Conservation (phyloP, 306 rosid species). For the Begonia masoniana region DNA sequence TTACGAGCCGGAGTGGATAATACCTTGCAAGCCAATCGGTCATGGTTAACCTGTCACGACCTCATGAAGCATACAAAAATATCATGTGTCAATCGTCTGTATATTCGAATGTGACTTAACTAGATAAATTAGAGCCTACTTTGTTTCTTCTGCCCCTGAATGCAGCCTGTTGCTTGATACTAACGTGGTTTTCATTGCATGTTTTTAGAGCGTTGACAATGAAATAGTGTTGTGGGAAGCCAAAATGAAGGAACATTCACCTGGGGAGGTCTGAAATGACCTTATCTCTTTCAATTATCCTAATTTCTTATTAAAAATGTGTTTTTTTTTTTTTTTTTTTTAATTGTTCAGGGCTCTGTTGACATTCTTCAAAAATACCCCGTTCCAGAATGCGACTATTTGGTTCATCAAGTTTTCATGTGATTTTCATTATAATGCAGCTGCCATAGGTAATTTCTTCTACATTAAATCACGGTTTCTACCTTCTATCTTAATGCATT, state of each 20-base stretch:
- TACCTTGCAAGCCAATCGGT: no score
- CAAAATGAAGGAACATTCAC: conserved; percentile 81
- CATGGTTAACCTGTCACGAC: no score
- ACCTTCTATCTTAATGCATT: background rate
- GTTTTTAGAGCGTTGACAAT: conserved; percentile 82
- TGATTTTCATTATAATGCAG: conserved; percentile 68
- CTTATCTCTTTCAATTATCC: conserved; percentile 3
- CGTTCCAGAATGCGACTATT: conserved; percentile 85
- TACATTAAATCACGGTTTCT: background rate
- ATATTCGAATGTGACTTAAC: no score
- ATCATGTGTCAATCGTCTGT: no score
- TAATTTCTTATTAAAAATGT: no score
- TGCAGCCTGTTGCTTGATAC: no score
- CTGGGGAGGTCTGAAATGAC: conserved; percentile 67
- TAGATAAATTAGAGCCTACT: background rate
- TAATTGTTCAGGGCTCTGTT: conserved; percentile 48
- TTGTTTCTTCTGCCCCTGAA: no score
- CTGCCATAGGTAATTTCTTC: conserved; percentile 55
- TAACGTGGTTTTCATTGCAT: background rate
- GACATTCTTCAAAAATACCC: conserved; percentile 97
- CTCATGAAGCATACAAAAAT: no score
- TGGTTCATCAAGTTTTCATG: conserved; percentile 98
- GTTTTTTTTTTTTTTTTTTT: no score
- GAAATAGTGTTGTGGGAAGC: conserved; percentile 97
- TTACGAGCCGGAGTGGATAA: no score